A percentile compares a stretch with the other conserved stretches of the same genome.
Evolutionary conservation across 176 grass and related monocot species (phyloP).

Genomic region (Oryza meyeriana): DNA sequence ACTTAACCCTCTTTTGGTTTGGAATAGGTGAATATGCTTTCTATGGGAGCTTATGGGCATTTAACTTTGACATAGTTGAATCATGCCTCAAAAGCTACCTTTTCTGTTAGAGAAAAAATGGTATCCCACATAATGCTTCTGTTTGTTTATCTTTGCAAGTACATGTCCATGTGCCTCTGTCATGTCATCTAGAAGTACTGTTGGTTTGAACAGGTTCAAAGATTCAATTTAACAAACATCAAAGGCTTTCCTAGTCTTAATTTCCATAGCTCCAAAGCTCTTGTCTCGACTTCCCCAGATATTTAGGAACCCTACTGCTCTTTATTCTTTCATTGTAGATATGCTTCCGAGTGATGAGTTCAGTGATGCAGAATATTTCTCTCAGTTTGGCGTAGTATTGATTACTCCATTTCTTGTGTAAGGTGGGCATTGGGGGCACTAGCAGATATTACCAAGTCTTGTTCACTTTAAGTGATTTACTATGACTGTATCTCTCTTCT

Average conservation of each 20-base stretch:
- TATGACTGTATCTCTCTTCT: conserved; percentile 5
- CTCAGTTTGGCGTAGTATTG: neutral
- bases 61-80: neutral
- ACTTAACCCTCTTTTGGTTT: neutral
- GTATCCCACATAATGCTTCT: neutral
- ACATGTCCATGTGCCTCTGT: neutral
- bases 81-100: neutral
- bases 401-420: neutral
- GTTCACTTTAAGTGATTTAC: conserved; percentile 24
- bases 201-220: neutral
- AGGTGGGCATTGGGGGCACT: neutral
- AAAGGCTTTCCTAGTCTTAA: neutral
- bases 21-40: neutral
- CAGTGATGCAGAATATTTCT: neutral
- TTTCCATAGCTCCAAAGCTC: neutral
- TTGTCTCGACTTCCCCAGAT: neutral
- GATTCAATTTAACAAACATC: neutral
- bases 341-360: conserved; percentile 4
- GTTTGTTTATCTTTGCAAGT: neutral
- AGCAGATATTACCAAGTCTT: neutral
- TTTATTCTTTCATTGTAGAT: conserved; percentile 1
- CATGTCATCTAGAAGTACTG: conserved; percentile 1
- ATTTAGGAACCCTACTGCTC: neutral
- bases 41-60: neutral
- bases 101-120: neutral